Base-by-base conservation (phyloP, 2,329 filamentous ascomycete genomes). In the Sporothrix curviconia region DNA sequence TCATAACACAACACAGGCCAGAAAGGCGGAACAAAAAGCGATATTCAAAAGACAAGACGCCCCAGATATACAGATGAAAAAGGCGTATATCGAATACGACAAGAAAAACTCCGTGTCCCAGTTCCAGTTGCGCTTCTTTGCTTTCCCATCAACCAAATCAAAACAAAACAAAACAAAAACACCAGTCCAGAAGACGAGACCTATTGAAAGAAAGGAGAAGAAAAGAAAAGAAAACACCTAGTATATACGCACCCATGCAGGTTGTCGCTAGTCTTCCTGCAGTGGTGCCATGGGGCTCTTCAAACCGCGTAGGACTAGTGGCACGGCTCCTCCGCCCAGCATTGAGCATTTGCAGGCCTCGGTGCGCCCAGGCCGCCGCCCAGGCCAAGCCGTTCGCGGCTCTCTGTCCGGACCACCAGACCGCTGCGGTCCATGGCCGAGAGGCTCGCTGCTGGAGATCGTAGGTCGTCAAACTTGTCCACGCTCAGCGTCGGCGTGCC, bases 381-480 rank as follows among this genome's bases (percentile, higher is more conserved):
- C 14, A 44, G 25, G 1, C 58, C 77, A 37, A 96, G 72, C 58
- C 89, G 79, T 68, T 97, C 94, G 55, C 90, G 79, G 68, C 90
- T 95, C 68, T 96, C 92, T 0, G 89, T 95, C 63, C 92, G 78
- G 2, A 90, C 82, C 55, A 89, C 85, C 62, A 96, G 70, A 1
- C 92, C 92, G 47, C 82, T 84, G 39, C 90, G 74, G 63, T 85
- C 82, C 66, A 86, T 77, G 5, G 77, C 77, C 55, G 74, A 77
- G 15, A 66, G 64, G 19, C 30, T 42, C 15, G 32, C 15, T 7
- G 47, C 17, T 5, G 12, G 67, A 64, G 66, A 65, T 25, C 71
- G 69, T 14, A 71, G 59, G 37, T 76, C 74, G 37, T 84, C 82
- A 47, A 80, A 79, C 36, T 75, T 75, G 6, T 76, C 74, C 2